Percentiles rank a stretch among this genome's conserved stretches.
Conservation (phyloP, 2,329 filamentous ascomycete species). For the Coniosporium tulheliwenetii region DNA sequence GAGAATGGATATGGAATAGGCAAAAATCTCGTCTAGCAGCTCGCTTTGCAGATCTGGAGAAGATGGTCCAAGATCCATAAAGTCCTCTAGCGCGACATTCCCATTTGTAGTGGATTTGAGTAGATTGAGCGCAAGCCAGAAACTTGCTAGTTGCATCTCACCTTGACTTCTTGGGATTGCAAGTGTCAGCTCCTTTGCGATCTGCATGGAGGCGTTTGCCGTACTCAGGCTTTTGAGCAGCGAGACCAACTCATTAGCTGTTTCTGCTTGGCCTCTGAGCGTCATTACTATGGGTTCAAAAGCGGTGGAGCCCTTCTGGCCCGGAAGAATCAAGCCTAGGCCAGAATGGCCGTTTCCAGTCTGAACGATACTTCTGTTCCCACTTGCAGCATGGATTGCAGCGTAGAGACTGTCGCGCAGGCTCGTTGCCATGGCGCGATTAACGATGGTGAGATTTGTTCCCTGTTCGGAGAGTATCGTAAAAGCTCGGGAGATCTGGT, state of each 20-base stretch:
- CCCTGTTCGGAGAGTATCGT: conserved; percentile 47
- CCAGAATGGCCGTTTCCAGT: not conserved
- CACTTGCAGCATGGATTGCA: conserved; percentile 20
- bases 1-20: conserved; percentile 49
- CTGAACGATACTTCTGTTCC: conserved; percentile 1
- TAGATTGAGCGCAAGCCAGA: conserved; percentile 67
- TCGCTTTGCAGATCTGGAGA: conserved; percentile 8
- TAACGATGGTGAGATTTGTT: conserved; percentile 49
- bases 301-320: conserved; percentile 11
- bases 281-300: conserved; percentile 44
- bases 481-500: conserved; percentile 61
- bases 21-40: conserved; percentile 48
- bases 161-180: conserved; percentile 43
- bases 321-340: conserved; percentile 1
- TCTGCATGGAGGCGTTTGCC: conserved; percentile 25
- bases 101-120: conserved; percentile 41
- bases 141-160: conserved; percentile 48
- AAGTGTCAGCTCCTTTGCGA: conserved; percentile 52
- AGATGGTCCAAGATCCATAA: conserved; percentile 39
- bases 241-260: conserved; percentile 44
- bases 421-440: conserved; percentile 49
- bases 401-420: conserved; percentile 58
- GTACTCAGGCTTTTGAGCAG: conserved; percentile 40
- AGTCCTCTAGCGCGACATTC: conserved; percentile 44
- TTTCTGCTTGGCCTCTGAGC: conserved; percentile 50